Percentiles rank a stretch among this genome's conserved stretches.
phyloP scores from a whole-genome alignment of 2,329 filamentous ascomycete species.

The Cucurbitaria berberidis region DNA sequence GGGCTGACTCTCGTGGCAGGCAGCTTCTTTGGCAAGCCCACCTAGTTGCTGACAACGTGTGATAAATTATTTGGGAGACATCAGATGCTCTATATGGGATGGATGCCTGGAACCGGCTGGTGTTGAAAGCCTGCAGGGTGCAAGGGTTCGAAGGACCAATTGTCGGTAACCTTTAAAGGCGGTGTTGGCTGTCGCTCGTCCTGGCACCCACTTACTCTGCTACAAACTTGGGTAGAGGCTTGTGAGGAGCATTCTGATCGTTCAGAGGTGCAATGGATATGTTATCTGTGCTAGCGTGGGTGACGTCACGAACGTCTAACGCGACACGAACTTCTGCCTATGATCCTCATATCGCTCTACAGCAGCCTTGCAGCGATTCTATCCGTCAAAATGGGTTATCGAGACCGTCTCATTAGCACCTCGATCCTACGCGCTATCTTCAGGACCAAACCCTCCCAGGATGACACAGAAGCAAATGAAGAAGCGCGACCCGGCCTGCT shows the following conservation, averaged over 20 bases:
- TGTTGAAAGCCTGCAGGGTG: background rate
- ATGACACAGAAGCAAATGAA: conserved; percentile 29
- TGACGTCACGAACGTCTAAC: background rate
- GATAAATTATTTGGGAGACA: background rate
- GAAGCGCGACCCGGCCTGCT: conserved; percentile 43
- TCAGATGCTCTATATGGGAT: background rate
- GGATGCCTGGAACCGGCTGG: background rate
- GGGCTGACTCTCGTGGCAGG: background rate
- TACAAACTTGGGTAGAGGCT: too few relatives aligned
- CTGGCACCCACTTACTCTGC: background rate
- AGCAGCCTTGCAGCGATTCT: background rate
- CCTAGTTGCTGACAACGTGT: background rate
- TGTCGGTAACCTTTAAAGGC: too few relatives aligned
- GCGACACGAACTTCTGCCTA: background rate
- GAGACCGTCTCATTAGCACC: conserved; percentile 45
- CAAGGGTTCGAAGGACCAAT: too few relatives aligned
- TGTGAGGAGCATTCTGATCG: background rate
- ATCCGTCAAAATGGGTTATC: conserved; percentile 39
- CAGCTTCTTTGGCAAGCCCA: background rate
- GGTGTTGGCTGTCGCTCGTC: too few relatives aligned
- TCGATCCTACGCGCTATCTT: conserved; percentile 49
- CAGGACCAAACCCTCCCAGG: conserved; percentile 19
- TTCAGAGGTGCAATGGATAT: background rate
- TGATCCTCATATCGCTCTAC: background rate
- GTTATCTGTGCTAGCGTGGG: background rate